phyloP scores from a whole-genome alignment of 148 eudicot genomes.

The Vaccinium vitisidaea region DNA sequence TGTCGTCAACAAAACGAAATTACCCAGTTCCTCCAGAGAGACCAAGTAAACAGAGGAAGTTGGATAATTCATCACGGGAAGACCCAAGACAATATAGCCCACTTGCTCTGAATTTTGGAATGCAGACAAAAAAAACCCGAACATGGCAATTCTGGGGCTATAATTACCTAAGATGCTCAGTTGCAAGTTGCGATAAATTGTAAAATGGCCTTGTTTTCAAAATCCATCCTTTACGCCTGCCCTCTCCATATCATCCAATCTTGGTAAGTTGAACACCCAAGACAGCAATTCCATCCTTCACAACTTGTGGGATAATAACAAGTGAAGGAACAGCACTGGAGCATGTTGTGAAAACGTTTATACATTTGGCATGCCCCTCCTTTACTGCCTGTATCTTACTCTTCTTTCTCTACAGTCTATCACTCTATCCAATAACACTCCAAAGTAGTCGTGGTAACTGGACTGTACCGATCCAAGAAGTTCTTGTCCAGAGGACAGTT shows the following conservation, averaged over 20 bases:
- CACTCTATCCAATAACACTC: background rate
- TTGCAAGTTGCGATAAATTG: background rate
- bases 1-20: background rate
- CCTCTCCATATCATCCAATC: background rate
- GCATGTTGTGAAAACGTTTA: background rate
- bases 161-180: slow-evolving; percentile 1
- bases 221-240: background rate
- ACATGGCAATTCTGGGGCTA: background rate
- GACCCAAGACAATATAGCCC: background rate
- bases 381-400: background rate
- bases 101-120: background rate
- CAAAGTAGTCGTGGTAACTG: background rate
- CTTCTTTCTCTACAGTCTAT: background rate
- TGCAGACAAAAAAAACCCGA: background rate
- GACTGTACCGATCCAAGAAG: background rate
- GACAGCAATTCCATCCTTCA: background rate
- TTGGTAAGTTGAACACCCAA: background rate
- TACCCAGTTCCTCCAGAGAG: background rate
- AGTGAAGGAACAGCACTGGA: background rate
- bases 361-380: background rate
- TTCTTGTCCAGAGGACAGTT: background rate
- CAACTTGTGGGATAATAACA: background rate
- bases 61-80: background rate
- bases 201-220: background rate
- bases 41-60: slow-evolving; percentile 2